phyloP scores from a whole-genome alignment of 169 alveolate genomes.

The Cryptosporidium baileyi region DNA sequence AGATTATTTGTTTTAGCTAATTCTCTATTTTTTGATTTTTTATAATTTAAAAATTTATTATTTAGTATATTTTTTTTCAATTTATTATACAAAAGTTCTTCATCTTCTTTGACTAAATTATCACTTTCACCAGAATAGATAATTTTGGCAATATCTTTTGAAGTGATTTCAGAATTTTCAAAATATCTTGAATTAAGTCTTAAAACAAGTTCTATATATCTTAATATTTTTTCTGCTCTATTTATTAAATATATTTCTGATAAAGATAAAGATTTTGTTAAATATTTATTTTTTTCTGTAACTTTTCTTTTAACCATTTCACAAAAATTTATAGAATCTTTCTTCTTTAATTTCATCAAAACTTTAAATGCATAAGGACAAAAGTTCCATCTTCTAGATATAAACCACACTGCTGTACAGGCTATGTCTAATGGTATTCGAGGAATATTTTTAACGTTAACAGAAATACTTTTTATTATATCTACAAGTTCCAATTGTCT shows the following conservation, averaged over 20 bases:
- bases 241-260: slow-evolving; percentile 5
- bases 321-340: not conserved
- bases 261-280: not conserved
- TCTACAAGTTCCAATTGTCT: slow-evolving; percentile 38
- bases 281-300: slow-evolving; percentile 5
- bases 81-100: not conserved
- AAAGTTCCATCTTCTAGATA: slow-evolving; percentile 59
- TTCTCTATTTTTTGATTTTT: not conserved
- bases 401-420: slow-evolving; percentile 66
- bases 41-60: not conserved
- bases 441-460: slow-evolving; percentile 1
- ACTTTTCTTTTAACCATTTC: not conserved
- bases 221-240: slow-evolving; percentile 15
- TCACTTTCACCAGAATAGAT: slow-evolving; percentile 48
- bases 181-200: slow-evolving; percentile 37
- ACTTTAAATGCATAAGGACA: slow-evolving; percentile 24
- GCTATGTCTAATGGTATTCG: slow-evolving; percentile 49
- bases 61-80: slow-evolving; percentile 5
- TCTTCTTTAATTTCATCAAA: not conserved
- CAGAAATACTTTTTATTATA: not conserved
- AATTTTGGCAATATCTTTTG: slow-evolving; percentile 41
- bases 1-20: not conserved
- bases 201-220: slow-evolving; percentile 4
- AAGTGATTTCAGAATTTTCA: slow-evolving; percentile 44
- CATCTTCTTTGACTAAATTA: not conserved